Conservation (phyloP, 2,329 filamentous ascomycete genomes). For the Rhinocladiella similis region DNA sequence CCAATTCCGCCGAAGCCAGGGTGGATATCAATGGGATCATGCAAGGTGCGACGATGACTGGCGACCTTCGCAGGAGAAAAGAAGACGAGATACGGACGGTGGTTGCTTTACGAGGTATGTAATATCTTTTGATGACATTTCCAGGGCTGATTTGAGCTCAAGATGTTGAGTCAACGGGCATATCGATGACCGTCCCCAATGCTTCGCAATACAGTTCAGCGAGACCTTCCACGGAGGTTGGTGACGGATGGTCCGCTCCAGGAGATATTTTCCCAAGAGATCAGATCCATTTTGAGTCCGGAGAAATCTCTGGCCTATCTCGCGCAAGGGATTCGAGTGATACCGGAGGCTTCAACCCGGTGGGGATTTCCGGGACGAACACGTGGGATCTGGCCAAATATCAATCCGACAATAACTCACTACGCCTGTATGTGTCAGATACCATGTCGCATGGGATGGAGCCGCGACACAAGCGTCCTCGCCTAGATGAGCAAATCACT, state of each 20-base stretch:
- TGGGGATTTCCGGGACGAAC: not conserved
- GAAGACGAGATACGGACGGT: not conserved
- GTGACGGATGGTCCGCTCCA: not conserved
- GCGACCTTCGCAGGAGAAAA: not conserved
- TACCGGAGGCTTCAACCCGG: not conserved
- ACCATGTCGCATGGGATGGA: not conserved
- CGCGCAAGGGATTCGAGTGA: not conserved
- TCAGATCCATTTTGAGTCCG: not conserved
- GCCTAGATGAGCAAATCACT: not conserved
- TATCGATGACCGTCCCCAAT: not conserved
- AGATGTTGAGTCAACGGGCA: no score
- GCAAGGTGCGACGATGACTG: not conserved
- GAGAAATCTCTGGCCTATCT: not conserved
- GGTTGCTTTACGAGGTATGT: not conserved
- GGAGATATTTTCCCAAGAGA: not conserved
- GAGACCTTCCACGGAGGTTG: not conserved
- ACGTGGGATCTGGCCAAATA: not conserved
- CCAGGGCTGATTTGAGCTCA: no score
- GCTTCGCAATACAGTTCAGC: not conserved
- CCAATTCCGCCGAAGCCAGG: not conserved
- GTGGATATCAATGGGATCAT: not conserved
- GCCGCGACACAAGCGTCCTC: not conserved
- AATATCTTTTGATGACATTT: no score
- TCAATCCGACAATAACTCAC: not conserved
- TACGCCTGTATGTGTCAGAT: not conserved